These are phyloP conservation scores for Aspergillus alliaceus DNA, from an alignment of 2,329 filamentous ascomycete species.

Conservation along the genomic window DNA sequence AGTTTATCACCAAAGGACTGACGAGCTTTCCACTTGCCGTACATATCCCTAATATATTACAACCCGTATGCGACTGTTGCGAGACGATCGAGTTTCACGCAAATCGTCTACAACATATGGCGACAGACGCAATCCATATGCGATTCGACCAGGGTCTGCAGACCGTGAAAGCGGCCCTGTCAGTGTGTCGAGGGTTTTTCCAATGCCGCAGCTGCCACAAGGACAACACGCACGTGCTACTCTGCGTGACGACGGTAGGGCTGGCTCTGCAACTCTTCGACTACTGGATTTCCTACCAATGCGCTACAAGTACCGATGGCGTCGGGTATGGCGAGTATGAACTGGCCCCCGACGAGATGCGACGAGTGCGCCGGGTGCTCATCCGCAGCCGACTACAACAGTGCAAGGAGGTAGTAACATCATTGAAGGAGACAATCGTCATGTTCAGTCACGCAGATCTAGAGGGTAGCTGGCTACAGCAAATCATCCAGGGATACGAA, in stretches of 20 bases:
- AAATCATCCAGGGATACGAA: slow-evolving; percentile 31
- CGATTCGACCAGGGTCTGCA: slow-evolving; percentile 36
- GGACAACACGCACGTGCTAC: slow-evolving; percentile 27
- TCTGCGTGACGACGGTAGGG: slow-evolving; percentile 33
- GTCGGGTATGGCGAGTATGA: slow-evolving; percentile 35
- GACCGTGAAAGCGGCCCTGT: slow-evolving; percentile 29
- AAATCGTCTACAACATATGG: slow-evolving; percentile 32
- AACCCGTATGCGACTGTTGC: slow-evolving; percentile 29
- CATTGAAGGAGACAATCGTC: slow-evolving; percentile 22
- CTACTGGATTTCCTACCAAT: slow-evolving; percentile 30
- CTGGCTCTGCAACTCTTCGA: slow-evolving; percentile 31
- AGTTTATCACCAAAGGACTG: slow-evolving; percentile 26
- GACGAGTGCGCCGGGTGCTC: slow-evolving; percentile 28
- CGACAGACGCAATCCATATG: slow-evolving; percentile 23
- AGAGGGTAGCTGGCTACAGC: slow-evolving; percentile 24
- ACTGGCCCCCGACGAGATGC: slow-evolving; percentile 27
- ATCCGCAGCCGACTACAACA: slow-evolving; percentile 28
- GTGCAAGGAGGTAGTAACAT: slow-evolving; percentile 26
- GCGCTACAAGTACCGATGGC: background rate
- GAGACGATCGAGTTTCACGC: slow-evolving; percentile 31
- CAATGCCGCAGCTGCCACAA: slow-evolving; percentile 32
- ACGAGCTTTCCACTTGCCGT: slow-evolving; percentile 29
- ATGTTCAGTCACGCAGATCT: slow-evolving; percentile 5
- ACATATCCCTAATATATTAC: slow-evolving; percentile 24
- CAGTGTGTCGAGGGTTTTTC: slow-evolving; percentile 29